These are phyloP conservation scores for Hygrocybe punicea DNA, from an alignment of 768 basidiomycete genomes.

Conservation along the genomic window DNA sequence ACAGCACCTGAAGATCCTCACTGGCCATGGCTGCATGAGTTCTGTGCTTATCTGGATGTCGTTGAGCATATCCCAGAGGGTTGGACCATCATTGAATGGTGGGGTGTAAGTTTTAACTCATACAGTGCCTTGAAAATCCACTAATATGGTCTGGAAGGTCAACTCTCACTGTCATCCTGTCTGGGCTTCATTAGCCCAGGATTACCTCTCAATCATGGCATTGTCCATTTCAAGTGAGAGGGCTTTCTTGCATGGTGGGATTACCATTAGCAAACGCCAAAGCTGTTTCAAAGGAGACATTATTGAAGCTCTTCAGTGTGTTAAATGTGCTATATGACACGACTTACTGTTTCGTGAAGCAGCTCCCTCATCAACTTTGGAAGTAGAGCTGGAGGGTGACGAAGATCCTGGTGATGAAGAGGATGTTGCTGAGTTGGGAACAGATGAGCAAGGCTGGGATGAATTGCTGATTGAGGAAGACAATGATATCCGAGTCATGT, in stretches of 20 bases:
- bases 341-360: constrained; percentile 28
- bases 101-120: constrained; percentile 29
- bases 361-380: background rate
- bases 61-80: constrained; percentile 12
- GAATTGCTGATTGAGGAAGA: background rate
- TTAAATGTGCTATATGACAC: constrained; percentile 24
- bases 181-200: no score
- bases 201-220: constrained; percentile 40
- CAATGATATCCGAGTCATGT: background rate
- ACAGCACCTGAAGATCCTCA: constrained; percentile 4
- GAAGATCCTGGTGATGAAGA: constrained; percentile 5
- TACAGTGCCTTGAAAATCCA: background rate
- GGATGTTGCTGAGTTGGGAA: constrained; percentile 5
- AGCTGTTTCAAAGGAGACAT: constrained; percentile 37
- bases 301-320: no score
- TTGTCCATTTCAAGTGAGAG: constrained; percentile 39
- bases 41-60: constrained; percentile 21
- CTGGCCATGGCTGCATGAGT: constrained; percentile 19
- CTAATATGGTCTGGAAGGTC: constrained; percentile 9
- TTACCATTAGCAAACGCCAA: constrained; percentile 36
- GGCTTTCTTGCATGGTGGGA: constrained; percentile 40
- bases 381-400: background rate
- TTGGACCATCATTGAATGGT: no score
- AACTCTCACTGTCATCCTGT: constrained; percentile 25
- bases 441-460: constrained; percentile 10